phyloP scores from a whole-genome alignment of 345 rosid genomes.

The Kernera saxatilis region DNA sequence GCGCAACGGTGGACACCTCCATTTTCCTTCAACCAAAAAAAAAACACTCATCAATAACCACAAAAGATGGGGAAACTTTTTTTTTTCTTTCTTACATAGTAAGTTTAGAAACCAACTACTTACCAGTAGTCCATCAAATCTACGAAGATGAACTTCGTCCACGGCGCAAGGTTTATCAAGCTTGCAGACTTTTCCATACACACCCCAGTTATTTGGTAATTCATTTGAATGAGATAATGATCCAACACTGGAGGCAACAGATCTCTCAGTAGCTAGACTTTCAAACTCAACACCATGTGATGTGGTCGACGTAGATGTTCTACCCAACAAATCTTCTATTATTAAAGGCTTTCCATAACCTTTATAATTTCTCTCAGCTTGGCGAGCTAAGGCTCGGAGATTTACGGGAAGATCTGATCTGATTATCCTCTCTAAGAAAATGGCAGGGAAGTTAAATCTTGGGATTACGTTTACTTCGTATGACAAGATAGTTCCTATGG shows the following conservation, averaged over 20 bases:
- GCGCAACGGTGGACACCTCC: conserved; percentile 97
- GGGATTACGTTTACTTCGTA: conserved; percentile 91
- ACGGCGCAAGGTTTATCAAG: conserved; percentile 73
- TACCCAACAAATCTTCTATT: conserved; percentile 29
- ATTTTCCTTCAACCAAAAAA: conserved; percentile 73
- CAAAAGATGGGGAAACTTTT: conserved; percentile 25
- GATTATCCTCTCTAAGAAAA: conserved; percentile 89
- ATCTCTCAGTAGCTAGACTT: conserved; percentile 30
- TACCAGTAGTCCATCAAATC: conserved; percentile 94
- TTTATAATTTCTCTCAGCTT: conserved; percentile 56
- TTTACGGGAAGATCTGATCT: conserved; percentile 93
- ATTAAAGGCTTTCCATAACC: conserved; percentile 36
- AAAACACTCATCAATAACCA: conserved; percentile 33
- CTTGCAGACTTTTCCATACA: conserved; percentile 72
- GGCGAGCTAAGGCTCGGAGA: conserved; percentile 79
- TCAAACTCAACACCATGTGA: conserved; percentile 34
- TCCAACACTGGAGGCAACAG: conserved; percentile 36
- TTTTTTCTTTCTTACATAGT: not conserved
- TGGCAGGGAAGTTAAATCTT: conserved; percentile 87
- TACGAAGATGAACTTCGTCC: conserved; percentile 97
- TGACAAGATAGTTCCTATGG: conserved; percentile 52
- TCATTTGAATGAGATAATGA: conserved; percentile 45
- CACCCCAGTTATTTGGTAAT: conserved; percentile 62
- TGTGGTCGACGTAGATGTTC: conserved; percentile 24
- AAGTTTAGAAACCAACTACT: conserved; percentile 28